These are phyloP conservation scores for Vaccinium macrocarpon DNA, from an alignment of 148 eudicot genomes.

Conservation along the genomic window DNA sequence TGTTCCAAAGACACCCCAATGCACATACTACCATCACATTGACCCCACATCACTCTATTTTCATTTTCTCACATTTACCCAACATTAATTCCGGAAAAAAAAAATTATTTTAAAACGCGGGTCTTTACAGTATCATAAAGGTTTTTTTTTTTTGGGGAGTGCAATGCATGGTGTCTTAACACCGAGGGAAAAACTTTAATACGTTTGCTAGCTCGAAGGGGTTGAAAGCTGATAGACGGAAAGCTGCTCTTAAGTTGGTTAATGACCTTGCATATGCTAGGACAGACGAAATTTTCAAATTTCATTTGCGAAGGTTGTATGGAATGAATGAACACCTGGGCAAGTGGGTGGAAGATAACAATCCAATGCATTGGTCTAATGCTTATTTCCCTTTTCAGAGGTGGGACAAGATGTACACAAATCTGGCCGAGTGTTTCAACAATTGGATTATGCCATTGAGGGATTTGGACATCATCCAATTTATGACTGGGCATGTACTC, in stretches of 20 bases:
- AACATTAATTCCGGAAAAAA: no score
- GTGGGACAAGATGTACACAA: neutral
- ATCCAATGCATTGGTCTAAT: neutral
- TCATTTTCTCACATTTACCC: no score
- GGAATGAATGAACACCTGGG: neutral
- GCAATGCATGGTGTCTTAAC: neutral
- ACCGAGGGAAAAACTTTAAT: neutral
- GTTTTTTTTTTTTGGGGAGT: neutral
- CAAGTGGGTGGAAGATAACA: neutral
- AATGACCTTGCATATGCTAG: neutral
- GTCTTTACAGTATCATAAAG: neutral
- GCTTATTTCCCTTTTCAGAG: neutral
- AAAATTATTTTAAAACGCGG: no score
- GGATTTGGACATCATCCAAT: neutral
- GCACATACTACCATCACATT: no score
- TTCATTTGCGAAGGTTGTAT: neutral
- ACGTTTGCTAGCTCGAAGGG: neutral
- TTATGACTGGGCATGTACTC: neutral
- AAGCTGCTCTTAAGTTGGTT: neutral
- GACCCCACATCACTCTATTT: no score
- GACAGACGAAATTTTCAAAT: neutral
- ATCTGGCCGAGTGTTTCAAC: neutral
- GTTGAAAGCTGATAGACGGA: neutral
- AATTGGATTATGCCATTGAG: neutral
- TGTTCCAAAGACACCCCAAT: no score